Percentiles rank a stretch among this genome's conserved stretches.
Conservation (phyloP, 331 rosid genomes). For the Telfairia occidentalis region DNA sequence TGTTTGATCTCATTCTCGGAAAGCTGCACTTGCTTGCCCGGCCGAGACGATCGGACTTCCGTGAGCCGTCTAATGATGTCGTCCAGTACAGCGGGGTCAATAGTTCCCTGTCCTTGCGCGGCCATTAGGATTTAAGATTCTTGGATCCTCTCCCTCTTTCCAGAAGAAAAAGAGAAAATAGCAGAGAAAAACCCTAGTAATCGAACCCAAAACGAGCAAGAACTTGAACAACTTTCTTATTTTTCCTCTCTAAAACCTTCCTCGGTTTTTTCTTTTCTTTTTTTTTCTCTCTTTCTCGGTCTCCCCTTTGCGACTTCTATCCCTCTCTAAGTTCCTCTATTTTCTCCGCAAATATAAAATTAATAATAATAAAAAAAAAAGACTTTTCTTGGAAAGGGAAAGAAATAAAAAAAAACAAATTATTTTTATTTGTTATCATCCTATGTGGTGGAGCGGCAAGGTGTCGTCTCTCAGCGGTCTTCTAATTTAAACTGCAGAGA, state of each 20-base stretch:
- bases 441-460: background rate
- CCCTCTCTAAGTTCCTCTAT: background rate
- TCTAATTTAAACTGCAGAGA: background rate
- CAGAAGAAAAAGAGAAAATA: background rate
- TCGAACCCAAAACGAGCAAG: background rate
- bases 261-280: too few species aligned
- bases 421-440: background rate
- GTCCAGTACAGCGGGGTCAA: conserved; percentile 54
- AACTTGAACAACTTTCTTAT: background rate
- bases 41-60: conserved; percentile 60
- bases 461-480: background rate
- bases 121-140: conserved; percentile 21
- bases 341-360: background rate
- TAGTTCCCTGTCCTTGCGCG: conserved; percentile 40
- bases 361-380: background rate
- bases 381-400: conserved; percentile 6
- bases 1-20: conserved; percentile 84
- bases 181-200: conserved; percentile 13
- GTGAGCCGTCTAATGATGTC: conserved; percentile 73
- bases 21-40: conserved; percentile 72
- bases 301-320: background rate
- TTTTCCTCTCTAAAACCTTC: background rate
- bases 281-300: background rate
- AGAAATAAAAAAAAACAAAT: background rate
- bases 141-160: conserved; percentile 9